These are phyloP conservation scores for Tetracladium setigerum DNA, from an alignment of 495 filamentous ascomycete genomes.

Conservation along the genomic window DNA sequence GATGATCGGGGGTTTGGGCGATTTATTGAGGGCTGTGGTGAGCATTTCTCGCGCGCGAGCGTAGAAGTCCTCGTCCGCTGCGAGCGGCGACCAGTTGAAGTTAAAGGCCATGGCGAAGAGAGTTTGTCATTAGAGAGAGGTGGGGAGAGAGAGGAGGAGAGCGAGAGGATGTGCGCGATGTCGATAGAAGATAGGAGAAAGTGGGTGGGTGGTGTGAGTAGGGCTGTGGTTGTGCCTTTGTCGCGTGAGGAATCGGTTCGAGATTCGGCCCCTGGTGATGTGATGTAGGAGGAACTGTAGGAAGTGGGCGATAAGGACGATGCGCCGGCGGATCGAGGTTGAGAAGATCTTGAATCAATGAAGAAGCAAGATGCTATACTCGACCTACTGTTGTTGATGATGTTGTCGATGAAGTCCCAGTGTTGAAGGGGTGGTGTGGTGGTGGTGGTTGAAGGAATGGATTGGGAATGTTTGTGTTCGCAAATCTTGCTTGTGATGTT, in stretches of 20 bases:
- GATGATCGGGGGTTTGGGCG: constrained; percentile 95
- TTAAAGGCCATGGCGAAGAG: constrained; percentile 86
- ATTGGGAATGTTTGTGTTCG: neutral
- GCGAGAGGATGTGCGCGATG: too few relatives aligned
- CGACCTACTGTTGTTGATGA: neutral
- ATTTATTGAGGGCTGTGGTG: constrained; percentile 93
- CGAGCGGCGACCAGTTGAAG: constrained; percentile 99
- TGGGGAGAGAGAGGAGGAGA: neutral
- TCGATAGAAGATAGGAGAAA: neutral
- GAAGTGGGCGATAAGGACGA: constrained; percentile 16
- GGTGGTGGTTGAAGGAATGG: neutral
- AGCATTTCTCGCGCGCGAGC: constrained; percentile 87
- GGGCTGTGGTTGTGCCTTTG: constrained; percentile 1
- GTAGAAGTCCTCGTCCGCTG: constrained; percentile 87
- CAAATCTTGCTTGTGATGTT: too few relatives aligned
- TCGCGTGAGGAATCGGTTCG: constrained; percentile 15
- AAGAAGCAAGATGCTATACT: constrained; percentile 7
- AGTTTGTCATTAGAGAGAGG: constrained; percentile 15
- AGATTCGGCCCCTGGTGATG: too few relatives aligned
- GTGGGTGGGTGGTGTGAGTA: neutral
- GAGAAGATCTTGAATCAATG: constrained; percentile 13
- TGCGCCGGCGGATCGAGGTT: neutral
- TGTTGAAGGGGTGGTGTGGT: too few relatives aligned
- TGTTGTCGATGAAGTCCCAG: neutral
- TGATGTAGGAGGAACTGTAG: too few relatives aligned